A percentile compares a stretch with the other conserved stretches of the same genome.
phyloP scores from a whole-genome alignment of 2,329 filamentous ascomycete species.

The Pseudogymnoascus sp. region DNA sequence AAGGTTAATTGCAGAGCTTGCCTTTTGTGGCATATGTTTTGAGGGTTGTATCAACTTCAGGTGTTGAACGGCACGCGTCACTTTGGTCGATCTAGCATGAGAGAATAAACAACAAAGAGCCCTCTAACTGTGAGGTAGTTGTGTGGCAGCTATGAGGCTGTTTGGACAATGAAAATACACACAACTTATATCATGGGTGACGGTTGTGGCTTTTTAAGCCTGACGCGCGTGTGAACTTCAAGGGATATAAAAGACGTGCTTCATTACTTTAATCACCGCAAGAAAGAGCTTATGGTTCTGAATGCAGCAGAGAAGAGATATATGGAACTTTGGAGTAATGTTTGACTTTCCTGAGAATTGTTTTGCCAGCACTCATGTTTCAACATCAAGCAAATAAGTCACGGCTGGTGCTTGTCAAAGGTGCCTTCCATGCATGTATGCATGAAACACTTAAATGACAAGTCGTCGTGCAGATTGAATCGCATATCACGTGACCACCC shows the following conservation, averaged over 20 bases:
- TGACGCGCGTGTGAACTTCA: neutral
- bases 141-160: neutral
- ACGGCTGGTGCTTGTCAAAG: neutral
- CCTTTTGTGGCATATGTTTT: slow-evolving; percentile 2
- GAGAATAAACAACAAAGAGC: neutral
- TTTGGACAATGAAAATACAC: neutral
- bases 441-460: neutral
- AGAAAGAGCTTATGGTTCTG: neutral
- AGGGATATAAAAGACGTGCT: neutral
- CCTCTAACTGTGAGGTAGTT: neutral
- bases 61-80: neutral
- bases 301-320: neutral
- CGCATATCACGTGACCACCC: neutral
- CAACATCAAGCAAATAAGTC: neutral
- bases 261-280: neutral
- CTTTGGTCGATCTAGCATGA: neutral
- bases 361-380: neutral
- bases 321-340: neutral
- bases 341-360: slow-evolving; percentile 1
- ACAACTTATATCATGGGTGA: neutral
- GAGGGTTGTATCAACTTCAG: neutral
- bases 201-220: neutral
- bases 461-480: neutral
- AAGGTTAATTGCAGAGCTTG: neutral
- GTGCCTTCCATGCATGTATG: neutral